Evolutionary conservation across 1,284 basidiomycete species (phyloP).

Genomic region (Ustilago curta): DNA sequence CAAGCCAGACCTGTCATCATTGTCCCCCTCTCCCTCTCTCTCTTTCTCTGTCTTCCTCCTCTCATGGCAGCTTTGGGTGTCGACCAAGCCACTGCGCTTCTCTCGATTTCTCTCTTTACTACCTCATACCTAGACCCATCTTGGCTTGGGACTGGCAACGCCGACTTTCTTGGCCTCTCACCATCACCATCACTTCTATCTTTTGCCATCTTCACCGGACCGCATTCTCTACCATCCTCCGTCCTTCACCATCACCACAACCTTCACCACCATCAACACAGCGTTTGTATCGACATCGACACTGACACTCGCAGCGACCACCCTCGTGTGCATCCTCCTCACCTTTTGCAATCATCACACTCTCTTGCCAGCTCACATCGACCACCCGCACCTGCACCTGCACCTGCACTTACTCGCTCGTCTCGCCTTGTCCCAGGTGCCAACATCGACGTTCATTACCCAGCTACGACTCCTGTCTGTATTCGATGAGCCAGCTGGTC

Average conservation of each 20-base stretch:
- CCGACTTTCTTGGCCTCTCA: background rate
- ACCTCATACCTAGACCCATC: background rate
- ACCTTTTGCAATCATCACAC: slow-evolving; percentile 1
- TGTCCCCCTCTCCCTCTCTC: background rate
- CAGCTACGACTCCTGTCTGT: background rate
- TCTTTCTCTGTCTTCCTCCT: background rate
- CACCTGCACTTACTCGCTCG: no score
- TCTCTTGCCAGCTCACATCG: slow-evolving; percentile 9
- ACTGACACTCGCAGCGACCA: background rate
- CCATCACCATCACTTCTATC: slow-evolving; percentile 5
- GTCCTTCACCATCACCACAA: background rate
- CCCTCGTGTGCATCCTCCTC: background rate
- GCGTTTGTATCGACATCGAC: background rate
- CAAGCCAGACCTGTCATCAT: no score
- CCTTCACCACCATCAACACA: background rate
- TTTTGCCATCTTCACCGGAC: background rate
- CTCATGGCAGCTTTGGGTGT: no score
- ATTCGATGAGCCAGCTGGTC: slow-evolving; percentile 7
- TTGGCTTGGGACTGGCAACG: slow-evolving; percentile 10
- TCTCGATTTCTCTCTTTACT: slow-evolving; percentile 3
- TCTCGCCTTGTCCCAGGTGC: background rate
- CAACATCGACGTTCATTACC: slow-evolving; percentile 1
- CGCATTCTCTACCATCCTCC: slow-evolving; percentile 4
- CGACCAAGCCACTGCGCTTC: background rate
- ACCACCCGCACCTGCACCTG: background rate